Evolutionary conservation across 2,329 filamentous ascomycete genomes (phyloP).

Genomic region (Westerdykella sp.): DNA sequence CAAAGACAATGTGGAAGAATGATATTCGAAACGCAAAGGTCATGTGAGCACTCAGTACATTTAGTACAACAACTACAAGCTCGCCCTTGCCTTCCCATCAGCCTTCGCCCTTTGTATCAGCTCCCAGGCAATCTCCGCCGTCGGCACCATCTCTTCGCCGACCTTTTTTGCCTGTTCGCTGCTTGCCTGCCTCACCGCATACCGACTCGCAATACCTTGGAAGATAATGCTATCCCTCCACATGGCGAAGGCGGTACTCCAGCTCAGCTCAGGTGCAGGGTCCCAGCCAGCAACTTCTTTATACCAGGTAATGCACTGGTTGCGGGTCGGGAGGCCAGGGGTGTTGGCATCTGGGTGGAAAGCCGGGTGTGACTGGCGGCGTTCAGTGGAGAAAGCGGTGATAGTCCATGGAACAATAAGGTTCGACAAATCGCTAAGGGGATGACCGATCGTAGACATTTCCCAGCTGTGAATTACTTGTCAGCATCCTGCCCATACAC

Average conservation of each 20-base stretch:
- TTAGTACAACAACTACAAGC: slow-evolving; percentile 6
- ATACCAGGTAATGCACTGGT: slow-evolving; percentile 58
- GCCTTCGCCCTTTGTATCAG: slow-evolving; percentile 12
- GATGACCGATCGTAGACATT: slow-evolving; percentile 91
- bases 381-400: slow-evolving; percentile 27
- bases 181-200: slow-evolving; percentile 76
- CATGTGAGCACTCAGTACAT: no score
- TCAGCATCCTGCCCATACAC: neutral
- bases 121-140: slow-evolving; percentile 54
- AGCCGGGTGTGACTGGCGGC: slow-evolving; percentile 34
- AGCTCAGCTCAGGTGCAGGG: slow-evolving; percentile 50
- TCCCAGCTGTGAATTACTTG: slow-evolving; percentile 56
- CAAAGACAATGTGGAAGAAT: no score
- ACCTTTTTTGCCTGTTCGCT: slow-evolving; percentile 70
- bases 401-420: slow-evolving; percentile 47
- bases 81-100: slow-evolving; percentile 12
- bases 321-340: slow-evolving; percentile 55
- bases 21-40: no score
- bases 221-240: slow-evolving; percentile 54
- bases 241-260: slow-evolving; percentile 55
- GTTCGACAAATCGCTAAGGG: slow-evolving; percentile 81
- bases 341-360: slow-evolving; percentile 44
- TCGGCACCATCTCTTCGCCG: slow-evolving; percentile 59
- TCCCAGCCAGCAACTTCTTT: slow-evolving; percentile 61
- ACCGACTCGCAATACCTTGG: slow-evolving; percentile 85